Evolutionary conservation across 768 basidiomycete genomes (phyloP).

Genomic region (Daedaleopsis nitida): DNA sequence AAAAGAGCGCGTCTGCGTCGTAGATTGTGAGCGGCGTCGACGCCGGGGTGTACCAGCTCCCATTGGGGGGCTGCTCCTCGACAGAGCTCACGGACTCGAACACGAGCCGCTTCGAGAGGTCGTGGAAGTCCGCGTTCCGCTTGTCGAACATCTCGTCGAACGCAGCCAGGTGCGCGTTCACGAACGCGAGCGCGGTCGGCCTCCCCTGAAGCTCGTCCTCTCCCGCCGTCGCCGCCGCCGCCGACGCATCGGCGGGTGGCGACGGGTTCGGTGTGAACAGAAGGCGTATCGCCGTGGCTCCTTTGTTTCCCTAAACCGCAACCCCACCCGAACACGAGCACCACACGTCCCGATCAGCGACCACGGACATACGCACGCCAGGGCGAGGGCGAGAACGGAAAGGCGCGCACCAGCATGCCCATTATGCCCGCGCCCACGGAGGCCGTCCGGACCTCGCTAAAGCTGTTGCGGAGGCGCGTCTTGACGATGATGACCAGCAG

Average conservation of each 20-base stretch:
- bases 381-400: neutral
- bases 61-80: conserved; percentile 16
- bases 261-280: conserved; percentile 49
- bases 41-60: conserved; percentile 9
- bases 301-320: conserved; percentile 74
- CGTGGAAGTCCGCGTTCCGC: conserved; percentile 74
- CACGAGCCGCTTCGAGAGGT: conserved; percentile 57
- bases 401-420: conserved; percentile 67
- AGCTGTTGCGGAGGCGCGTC: conserved; percentile 48
- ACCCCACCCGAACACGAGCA: neutral
- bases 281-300: conserved; percentile 68
- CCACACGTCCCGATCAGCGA: neutral
- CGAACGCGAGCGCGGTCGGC: conserved; percentile 64
- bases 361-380: conserved; percentile 1
- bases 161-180: conserved; percentile 83
- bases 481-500: conserved; percentile 71
- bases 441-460: conserved; percentile 53
- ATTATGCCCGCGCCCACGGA: conserved; percentile 74
- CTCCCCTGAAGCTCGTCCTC: conserved; percentile 17
- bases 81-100: conserved; percentile 44
- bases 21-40: conserved; percentile 40
- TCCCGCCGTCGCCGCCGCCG: conserved; percentile 27
- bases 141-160: conserved; percentile 79
- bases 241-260: conserved; percentile 5
- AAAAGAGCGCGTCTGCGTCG: conserved; percentile 72